Evolutionary conservation across 495 filamentous ascomycete species (phyloP), one percentile per base, ranked within the genome.

Genomic region (Hypoxylon cercidicola): DNA sequence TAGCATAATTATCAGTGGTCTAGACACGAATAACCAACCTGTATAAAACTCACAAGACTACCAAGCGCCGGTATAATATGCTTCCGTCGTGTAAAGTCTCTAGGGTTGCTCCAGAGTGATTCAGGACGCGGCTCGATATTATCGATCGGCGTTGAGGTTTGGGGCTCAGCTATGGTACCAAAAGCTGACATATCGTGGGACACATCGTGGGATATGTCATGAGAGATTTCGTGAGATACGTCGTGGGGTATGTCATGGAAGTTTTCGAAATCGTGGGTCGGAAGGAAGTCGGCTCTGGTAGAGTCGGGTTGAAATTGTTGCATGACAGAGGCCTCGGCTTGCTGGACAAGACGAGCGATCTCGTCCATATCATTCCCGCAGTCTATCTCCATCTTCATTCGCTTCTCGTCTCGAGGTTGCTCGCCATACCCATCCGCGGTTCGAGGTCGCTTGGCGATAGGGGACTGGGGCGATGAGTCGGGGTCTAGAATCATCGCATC

Each of bases 61-160:
- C 78, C 78, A 44, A 82, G 53, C 6, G 74, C 65, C n/a, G 78
- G 79, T 44, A 82, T 74, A 9, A 72, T 69, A 62, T 74, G 71
- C 34, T 72, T 74, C 39, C 71, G 66, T 6, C 71, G 71, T 9
- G 69, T 74, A 48, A 67, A 74, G 37, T 72, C 60, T 55, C 60
- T 50, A 20, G 71, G 71, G 15, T 74, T 74, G 45, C 61, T 72
- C 71, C 71, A 74, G 9, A 74, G 30, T 21, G 69, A 67, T 50
- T 74, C 71, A 1, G 69, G 62, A 11, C 62, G 54, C 16, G 62
- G 56, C 9, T 74, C 65, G 16, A 40, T 8, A 18, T 63, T 56
- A 18, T 72, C 71, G 8, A 35, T 45, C 5, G 69, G 62, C 37
- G 47, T 54, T 2, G 65, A 50, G 6, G 41, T 34, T 25, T 58